phyloP scores from a whole-genome alignment of 2,329 filamentous ascomycete genomes.

The Cryphonectria radicalis region DNA sequence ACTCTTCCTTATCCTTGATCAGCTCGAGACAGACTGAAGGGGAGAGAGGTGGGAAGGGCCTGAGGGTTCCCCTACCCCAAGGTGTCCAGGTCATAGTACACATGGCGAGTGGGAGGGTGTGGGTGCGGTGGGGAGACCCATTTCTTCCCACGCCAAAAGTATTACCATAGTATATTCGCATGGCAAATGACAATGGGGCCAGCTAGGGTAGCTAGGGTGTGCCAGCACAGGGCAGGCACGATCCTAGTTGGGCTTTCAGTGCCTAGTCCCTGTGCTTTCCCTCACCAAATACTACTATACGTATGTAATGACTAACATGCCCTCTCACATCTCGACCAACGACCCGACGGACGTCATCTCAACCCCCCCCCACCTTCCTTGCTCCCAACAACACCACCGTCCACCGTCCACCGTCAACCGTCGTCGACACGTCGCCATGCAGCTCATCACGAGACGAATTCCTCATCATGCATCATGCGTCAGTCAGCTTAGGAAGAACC shows the following conservation, averaged over 20 bases:
- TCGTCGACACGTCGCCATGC: background rate
- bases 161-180: background rate
- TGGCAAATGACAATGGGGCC: background rate
- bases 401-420: background rate
- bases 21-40: background rate
- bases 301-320: background rate
- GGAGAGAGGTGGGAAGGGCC: background rate
- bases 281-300: background rate
- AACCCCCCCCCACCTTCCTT: background rate
- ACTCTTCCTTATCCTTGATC: background rate
- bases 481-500: background rate
- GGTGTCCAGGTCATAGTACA: background rate
- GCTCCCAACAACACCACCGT: background rate
- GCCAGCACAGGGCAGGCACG: background rate
- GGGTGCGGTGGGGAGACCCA: background rate
- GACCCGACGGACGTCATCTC: background rate
- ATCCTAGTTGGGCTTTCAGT: background rate
- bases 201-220: background rate
- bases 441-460: background rate
- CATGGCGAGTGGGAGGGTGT: conserved; percentile 2
- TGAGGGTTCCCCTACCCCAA: background rate
- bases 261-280: background rate
- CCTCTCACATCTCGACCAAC: background rate
- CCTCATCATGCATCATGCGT: background rate
- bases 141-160: background rate